Conservation (phyloP, 805 yeast species). For the Spathaspora hagerdaliae region DNA sequence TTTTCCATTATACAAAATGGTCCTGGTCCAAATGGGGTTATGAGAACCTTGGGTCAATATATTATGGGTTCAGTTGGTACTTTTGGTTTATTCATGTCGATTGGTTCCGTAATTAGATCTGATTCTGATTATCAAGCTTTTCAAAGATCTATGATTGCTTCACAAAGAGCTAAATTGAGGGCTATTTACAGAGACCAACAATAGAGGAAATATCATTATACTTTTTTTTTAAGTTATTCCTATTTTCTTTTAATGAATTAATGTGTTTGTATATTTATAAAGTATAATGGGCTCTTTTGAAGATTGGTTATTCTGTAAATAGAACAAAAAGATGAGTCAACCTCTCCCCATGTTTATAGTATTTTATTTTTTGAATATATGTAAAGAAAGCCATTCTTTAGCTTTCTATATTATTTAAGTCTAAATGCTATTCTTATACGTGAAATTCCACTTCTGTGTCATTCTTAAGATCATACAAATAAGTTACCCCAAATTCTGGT, state of each 20-base stretch:
- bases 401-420: no score
- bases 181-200: slow-evolving; percentile 20
- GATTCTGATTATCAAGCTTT: slow-evolving; percentile 43
- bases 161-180: slow-evolving; percentile 26
- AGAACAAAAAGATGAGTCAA: no score
- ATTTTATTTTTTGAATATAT: no score
- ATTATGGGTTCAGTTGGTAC: slow-evolving; percentile 96
- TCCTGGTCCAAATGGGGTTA: slow-evolving; percentile 97
- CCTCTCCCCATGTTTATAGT: no score
- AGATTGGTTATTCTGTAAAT: no score
- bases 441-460: slow-evolving; percentile 12
- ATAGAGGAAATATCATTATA: neutral
- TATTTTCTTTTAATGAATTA: neutral
- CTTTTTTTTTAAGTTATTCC: no score
- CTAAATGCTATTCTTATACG: slow-evolving; percentile 5
- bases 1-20: slow-evolving; percentile 87
- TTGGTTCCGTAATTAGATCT: slow-evolving; percentile 88
- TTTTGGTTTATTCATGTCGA: slow-evolving; percentile 93
- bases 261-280: neutral
- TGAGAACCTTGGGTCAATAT: slow-evolving; percentile 95
- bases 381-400: no score
- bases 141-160: slow-evolving; percentile 24
- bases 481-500: slow-evolving; percentile 76
- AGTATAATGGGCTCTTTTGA: neutral
- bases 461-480: slow-evolving; percentile 42